phyloP scores from a whole-genome alignment of 768 basidiomycete genomes.

The Hortiboletus flavorubellus region DNA sequence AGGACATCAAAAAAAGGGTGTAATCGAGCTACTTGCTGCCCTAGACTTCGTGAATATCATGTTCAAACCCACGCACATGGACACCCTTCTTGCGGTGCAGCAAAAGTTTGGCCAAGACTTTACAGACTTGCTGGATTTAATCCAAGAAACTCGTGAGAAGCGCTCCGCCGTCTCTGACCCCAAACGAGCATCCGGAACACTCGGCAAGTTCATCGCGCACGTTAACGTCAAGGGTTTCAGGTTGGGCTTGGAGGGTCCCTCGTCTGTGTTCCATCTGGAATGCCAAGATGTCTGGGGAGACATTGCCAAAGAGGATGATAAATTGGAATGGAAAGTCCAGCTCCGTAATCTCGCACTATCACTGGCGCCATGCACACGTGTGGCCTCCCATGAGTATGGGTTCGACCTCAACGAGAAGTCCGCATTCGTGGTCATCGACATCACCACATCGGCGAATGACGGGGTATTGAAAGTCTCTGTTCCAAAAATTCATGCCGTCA shows the following conservation, averaged over 20 bases:
- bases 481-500: conserved; percentile 83
- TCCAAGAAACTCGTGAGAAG: conserved; percentile 55
- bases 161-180: conserved; percentile 11
- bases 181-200: conserved; percentile 13
- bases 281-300: conserved; percentile 71
- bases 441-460: conserved; percentile 44
- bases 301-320: conserved; percentile 41
- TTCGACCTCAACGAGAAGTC: conserved; percentile 64
- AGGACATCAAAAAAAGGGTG: conserved; percentile 49
- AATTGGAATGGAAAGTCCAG: conserved; percentile 61
- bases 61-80: conserved; percentile 81
- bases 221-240: conserved; percentile 78
- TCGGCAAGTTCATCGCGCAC: conserved; percentile 44
- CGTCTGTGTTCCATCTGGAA: conserved; percentile 72
- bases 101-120: conserved; percentile 90
- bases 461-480: conserved; percentile 50
- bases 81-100: conserved; percentile 77
- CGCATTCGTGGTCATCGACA: conserved; percentile 83
- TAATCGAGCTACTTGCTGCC: conserved; percentile 51
- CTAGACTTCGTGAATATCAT: conserved; percentile 70
- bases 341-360: conserved; percentile 81
- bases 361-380: conserved; percentile 57
- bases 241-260: conserved; percentile 69
- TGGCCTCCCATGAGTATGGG: conserved; percentile 33
- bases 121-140: conserved; percentile 68